Conservation (phyloP, 2,329 filamentous ascomycete genomes). For the Phaeophleospora eucalypticola region DNA sequence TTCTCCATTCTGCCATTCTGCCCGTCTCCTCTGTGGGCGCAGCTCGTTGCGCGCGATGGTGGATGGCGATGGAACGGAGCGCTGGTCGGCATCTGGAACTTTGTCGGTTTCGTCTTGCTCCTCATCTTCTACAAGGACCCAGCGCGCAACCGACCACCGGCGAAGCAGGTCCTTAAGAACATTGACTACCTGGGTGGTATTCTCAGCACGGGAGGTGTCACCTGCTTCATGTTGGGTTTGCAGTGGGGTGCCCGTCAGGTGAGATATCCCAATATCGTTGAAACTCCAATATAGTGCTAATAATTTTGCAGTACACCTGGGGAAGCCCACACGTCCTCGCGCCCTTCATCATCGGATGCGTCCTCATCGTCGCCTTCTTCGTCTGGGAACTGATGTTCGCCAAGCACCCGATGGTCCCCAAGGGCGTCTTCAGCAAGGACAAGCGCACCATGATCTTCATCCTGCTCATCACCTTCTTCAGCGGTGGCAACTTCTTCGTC, state of each 20-base stretch:
- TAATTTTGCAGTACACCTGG: conserved; percentile 29
- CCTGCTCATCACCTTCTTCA: conserved; percentile 40
- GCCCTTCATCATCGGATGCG: conserved; percentile 32
- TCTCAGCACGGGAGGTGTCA: conserved; percentile 48
- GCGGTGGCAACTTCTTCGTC: conserved; percentile 38
- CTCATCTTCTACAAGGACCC: conserved; percentile 54
- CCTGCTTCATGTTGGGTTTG: conserved; percentile 49
- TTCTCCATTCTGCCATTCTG: conserved; percentile 62
- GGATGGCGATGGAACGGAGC: conserved; percentile 55
- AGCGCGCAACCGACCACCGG: conserved; percentile 40
- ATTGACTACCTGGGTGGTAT: conserved; percentile 53
- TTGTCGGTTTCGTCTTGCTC: conserved; percentile 50
- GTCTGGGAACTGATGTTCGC: conserved; percentile 31
- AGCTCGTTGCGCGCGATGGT: conserved; percentile 50
- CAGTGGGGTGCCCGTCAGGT: conserved; percentile 28
- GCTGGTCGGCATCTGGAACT: conserved; percentile 50
- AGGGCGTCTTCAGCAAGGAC: conserved; percentile 29
- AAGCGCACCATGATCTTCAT: conserved; percentile 35
- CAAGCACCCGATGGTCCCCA: conserved; percentile 34
- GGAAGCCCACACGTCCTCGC: conserved; percentile 30
- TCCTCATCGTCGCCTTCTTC: conserved; percentile 32
- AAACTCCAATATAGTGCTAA: conserved; percentile 2
- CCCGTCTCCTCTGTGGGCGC: conserved; percentile 59
- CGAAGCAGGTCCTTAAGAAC: conserved; percentile 41
- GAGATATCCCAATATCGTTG: not conserved